Evolutionary conservation across 2,329 filamentous ascomycete genomes (phyloP), one percentile per base, ranked within the genome.

Genomic region (Coniochaeta hoffmannii): DNA sequence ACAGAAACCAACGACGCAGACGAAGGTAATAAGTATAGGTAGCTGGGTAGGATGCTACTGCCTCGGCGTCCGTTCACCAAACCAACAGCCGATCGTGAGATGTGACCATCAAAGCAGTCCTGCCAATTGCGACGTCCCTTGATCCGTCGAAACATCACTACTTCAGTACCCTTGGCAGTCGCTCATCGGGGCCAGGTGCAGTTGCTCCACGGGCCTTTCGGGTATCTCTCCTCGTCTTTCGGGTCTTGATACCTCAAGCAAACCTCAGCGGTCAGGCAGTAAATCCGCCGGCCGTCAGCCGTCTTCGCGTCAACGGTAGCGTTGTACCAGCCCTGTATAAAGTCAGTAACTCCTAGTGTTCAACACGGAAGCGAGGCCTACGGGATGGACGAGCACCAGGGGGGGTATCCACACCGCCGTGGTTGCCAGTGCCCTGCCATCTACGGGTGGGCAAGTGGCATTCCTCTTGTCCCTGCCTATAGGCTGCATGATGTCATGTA

Each of bases 181-280:
- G 35, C 50, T 53, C 50, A 53, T 58, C 53, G 59, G 53, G 54
- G 56, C 54, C 54, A 58, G 2, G 24, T 58, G 28, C 54, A 56
- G 30, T 58, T 54, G 50, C 31, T 56, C 50, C 56, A 56, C 38
- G 51, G 56, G 30, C 50, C 54, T 35, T 38, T 28, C 35, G 36
- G 50, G 32, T 54, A 54, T 44, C 36, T 19, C 50, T 58, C 50
- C 38, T 58, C 53, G 30, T 54, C 52, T 6, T 53, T 26, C 38
- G 44, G 34, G 24, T 56, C 41, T 54, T 58, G 30, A 31, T 44
- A 58, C 34, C 54, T 54, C 51, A 56, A 53, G 36, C 54, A 58
- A 17, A 56, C 56, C 54, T 58, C 54, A 14, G 54, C 22, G 22
- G 54, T 56, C 34, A 56, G 14, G 28, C 54, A 58, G 54, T 58